Conservation (phyloP, 2,329 filamentous ascomycete genomes). For the Aspergillus aculeatus region DNA sequence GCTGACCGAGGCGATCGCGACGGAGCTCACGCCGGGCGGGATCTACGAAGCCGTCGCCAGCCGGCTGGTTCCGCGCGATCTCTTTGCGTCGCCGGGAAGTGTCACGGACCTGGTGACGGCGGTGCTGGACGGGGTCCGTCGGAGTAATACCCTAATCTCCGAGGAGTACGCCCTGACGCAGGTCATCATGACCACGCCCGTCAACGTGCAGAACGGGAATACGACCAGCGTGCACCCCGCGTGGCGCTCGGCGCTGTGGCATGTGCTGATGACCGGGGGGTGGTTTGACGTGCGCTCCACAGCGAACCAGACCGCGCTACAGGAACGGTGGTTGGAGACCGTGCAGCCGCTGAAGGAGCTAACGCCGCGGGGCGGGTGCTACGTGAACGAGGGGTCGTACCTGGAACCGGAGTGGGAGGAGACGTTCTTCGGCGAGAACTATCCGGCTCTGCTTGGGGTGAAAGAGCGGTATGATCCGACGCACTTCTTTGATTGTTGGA, state of each 20-base stretch:
- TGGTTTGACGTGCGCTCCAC: not conserved
- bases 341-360: not conserved
- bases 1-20: not conserved
- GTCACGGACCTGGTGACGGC: not conserved
- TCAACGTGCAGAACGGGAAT: not conserved
- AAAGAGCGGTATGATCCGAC: not conserved
- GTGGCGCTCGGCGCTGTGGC: slow-evolving; percentile 1
- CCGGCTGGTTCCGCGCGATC: not conserved
- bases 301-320: not conserved
- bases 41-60: not conserved
- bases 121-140: not conserved
- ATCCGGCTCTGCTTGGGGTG: not conserved
- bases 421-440: not conserved
- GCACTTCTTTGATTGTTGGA: not conserved
- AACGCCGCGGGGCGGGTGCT: not conserved
- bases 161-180: not conserved
- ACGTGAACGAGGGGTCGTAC: not conserved
- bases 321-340: not conserved
- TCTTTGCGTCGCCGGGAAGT: not conserved
- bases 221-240: not conserved
- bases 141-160: not conserved
- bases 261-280: not conserved
- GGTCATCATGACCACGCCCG: slow-evolving; percentile 2
- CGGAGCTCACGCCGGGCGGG: not conserved
- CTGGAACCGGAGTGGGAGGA: not conserved